Base-by-base conservation (phyloP, 768 basidiomycete species). In the Auricularia sp. region DNA sequence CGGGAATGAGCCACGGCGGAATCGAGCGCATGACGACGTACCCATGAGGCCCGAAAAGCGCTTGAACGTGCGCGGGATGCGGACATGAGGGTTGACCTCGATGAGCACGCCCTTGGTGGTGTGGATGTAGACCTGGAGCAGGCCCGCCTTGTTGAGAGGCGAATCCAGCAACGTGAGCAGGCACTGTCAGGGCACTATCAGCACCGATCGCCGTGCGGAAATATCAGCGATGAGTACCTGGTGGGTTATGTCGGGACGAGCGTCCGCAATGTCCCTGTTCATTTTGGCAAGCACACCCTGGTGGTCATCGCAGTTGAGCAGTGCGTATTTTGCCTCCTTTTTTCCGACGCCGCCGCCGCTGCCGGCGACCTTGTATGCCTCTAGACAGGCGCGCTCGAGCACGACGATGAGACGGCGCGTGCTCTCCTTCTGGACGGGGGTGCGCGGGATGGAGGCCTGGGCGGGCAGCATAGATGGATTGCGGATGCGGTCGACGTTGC, bases 1-100 rank as follows among this genome's bases (percentile, higher is more conserved):
- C 66, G 33, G 44, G 42, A 36, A 61, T 61, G 45, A 64, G 24
- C 44, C 10, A 39, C 3, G 35, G 59, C 6, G 3, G 29, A 24
- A 56, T 18, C 1, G 8, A 47, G 11, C 8, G 6, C n/a, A 0
- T 54, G 24, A 42, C 14, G 72, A 67, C 81, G 67, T 72, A 96
- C 94, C 95, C 97, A 99, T 99, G 68, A 99, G 80, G 24, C 97
- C 97, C 65, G 92, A 94, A 77, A 99, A 99, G 10, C 97, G 86
- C 77, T 99, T 99, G 77, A 99, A 98, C 13, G 97, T 99, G 68
- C 97, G 83, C 11, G 97, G 97, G 71, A 99, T 99, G 64, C 97
- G 85, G 11, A 98, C 94, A 76, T 92, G 90, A 2, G 97, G 97
- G 75, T 99, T 98, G 69, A 98, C 94, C 77, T 99, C 96, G 73